Base-by-base conservation (phyloP, 2,329 filamentous ascomycete genomes). In the Ceratocystis cubensis region DNA sequence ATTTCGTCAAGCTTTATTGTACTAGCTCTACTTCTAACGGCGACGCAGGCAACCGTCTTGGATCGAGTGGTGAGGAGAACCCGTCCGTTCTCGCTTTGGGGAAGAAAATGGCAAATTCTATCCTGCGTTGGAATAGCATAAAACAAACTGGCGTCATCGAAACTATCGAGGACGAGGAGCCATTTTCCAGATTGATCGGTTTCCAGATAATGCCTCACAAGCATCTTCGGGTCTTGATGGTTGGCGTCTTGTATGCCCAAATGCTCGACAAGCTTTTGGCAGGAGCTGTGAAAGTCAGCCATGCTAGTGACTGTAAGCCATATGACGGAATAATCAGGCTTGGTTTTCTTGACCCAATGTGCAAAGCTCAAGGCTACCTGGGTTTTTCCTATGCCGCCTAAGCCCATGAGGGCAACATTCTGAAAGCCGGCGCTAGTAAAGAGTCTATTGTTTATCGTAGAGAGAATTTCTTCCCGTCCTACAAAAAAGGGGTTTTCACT, bases 91-190 rank as follows among this genome's bases (percentile, higher is more conserved):
- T 56, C 6, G 15, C 63, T 70, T 0, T 61, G 62, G 0, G 75
- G 76, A 4, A 78, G 69, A 68, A 72, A 72, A 3, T 73, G 65
- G 0, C n/a, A 10, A 7, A 66, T 61, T 17, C 41, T 13, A 41
- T 41, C 3, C 22, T 50, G 8, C 53, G 3, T 1, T 3, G 37
- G 33, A 66, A 46, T 5, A 64, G 13, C 6, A 15, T 15, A 5
- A 4, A 28, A 25, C 13, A 28, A 5, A 5, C 3, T 25, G 13
- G 8, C 50, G 41, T 72, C 71, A 50, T 73, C 70, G 4, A 70
- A 69, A n/a, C 71, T 71, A 41, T 73, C 72, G 6, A 72, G 10
- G 7, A 72, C 48, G 0, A 73, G 67, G 28, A 73, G 64, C 71
- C 72, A 73, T 4, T 64, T 67, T 2, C 70, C 70, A 1, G 70